phyloP scores from a whole-genome alignment of 495 filamentous ascomycete species.

The Glonium stellatum region DNA sequence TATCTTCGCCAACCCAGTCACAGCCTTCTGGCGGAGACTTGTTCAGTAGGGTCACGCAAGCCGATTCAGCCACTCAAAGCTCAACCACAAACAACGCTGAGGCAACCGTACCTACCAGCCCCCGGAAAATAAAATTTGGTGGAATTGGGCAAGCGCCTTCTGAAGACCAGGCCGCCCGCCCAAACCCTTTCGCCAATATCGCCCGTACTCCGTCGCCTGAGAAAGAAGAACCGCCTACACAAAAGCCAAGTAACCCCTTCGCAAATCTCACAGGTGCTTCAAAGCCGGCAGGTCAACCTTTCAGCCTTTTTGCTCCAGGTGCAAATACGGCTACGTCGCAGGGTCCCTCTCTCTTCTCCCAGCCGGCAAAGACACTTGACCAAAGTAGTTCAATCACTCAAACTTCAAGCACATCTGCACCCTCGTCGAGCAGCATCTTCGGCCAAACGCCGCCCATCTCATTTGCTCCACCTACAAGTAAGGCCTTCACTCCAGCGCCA shows the following conservation, averaged over 20 bases:
- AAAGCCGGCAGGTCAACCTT: neutral
- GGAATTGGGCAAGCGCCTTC: neutral
- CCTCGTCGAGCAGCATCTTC: neutral
- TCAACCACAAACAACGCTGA: neutral
- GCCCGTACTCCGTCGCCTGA: neutral
- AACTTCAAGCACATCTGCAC: neutral
- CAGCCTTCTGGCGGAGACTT: neutral
- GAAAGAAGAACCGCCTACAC: neutral
- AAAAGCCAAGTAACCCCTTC: neutral
- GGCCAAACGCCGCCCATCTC: neutral
- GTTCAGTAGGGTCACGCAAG: neutral
- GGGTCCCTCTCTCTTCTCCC: too few species aligned
- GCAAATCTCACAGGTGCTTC: neutral
- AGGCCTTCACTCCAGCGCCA: too few species aligned
- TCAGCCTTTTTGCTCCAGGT: too few species aligned
- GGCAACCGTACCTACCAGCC: neutral
- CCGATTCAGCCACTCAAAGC: neutral
- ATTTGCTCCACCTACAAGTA: too few species aligned
- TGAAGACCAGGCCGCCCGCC: neutral
- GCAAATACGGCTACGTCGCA: too few species aligned
- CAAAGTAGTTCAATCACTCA: neutral
- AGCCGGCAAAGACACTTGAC: too few species aligned
- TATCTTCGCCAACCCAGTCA: neutral
- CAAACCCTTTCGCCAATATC: neutral
- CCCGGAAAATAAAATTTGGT: neutral